Percentiles rank a stretch among this genome's conserved stretches.
These are phyloP conservation scores for Lyophyllum atratum DNA, from an alignment of 768 basidiomycete species.

Conservation along the genomic window DNA sequence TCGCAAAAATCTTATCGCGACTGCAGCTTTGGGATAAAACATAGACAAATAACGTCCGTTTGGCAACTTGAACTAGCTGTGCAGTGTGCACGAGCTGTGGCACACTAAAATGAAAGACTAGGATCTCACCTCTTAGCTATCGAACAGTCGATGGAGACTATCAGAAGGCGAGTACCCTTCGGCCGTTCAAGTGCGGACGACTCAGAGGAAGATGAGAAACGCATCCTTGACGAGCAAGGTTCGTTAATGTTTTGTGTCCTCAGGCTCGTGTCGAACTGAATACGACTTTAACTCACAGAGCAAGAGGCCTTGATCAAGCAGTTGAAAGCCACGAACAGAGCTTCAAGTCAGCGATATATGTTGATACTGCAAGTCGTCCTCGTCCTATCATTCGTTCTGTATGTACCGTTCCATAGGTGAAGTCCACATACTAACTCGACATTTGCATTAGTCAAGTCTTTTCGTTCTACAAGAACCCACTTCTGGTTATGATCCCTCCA, in stretches of 20 bases:
- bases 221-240: constrained; percentile 59
- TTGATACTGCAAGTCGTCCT: constrained; percentile 42
- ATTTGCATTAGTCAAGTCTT: constrained; percentile 43
- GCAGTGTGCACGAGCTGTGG: too few relatives aligned
- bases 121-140: neutral
- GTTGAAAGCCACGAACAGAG: constrained; percentile 45
- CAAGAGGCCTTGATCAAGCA: constrained; percentile 59
- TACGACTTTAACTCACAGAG: constrained; percentile 37
- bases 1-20: neutral
- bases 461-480: constrained; percentile 49
- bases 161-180: constrained; percentile 51
- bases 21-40: neutral
- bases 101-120: too few relatives aligned
- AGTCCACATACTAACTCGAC: constrained; percentile 7
- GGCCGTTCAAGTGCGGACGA: constrained; percentile 31
- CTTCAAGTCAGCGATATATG: constrained; percentile 43
- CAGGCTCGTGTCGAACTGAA: neutral
- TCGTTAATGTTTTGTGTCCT: neutral
- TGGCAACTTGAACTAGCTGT: neutral
- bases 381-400: constrained; percentile 49
- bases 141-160: constrained; percentile 29
- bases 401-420: constrained; percentile 15
- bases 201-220: constrained; percentile 26
- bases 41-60: neutral
- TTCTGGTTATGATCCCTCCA: constrained; percentile 45